Base-by-base conservation (phyloP, 805 yeast species). In the Ogataea pignaliae region DNA sequence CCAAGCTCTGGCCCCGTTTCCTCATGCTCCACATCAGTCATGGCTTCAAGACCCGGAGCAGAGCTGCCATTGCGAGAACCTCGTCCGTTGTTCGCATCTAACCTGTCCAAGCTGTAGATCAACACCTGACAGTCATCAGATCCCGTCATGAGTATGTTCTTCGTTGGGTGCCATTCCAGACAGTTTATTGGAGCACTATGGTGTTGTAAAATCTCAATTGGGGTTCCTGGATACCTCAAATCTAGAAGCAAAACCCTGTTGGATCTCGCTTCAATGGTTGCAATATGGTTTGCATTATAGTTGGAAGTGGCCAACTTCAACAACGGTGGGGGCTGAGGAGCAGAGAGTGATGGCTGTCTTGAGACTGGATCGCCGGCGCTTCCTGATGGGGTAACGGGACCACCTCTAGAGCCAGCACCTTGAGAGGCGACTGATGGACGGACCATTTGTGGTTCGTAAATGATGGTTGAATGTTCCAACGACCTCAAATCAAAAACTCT, bases 381-480 rank as follows among this genome's bases (percentile, higher is more conserved):
- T 15, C 17, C 36, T 14, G 13, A 15, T 8, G 17, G 12, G 17
- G 12, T 15, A n/a, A 13, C 37, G 17, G 29, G 29, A 14, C 29
- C 37, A 15, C 14, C 4, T 11, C 29, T 18, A 3, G 37, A 18
- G 13, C 4, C 17, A 16, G n/a, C 29, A 8, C n/a, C 17, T 26
- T 37, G 31, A 29, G 28, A 28, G 5, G 50, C 34, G 3, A 44
- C 41, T 18, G 51, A 45, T 11, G 48, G 38, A 18, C 49, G 36
- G 12, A 50, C 11, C 11, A 65, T 46, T 28, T 70, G 78, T 11
- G 88, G 88, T 60, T 93, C 99, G 63, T 88, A 93, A 13, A 93
- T 84, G 53, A 93, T 93, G 1, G 99, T 91, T 14, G 96, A 86
- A 63, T 90, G 98, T 47, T 93, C 97, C 40, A 91, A 69, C 9